Evolutionary conservation across 129 eudicot genomes (phyloP).

Genomic region (Erigeron canadensis): DNA sequence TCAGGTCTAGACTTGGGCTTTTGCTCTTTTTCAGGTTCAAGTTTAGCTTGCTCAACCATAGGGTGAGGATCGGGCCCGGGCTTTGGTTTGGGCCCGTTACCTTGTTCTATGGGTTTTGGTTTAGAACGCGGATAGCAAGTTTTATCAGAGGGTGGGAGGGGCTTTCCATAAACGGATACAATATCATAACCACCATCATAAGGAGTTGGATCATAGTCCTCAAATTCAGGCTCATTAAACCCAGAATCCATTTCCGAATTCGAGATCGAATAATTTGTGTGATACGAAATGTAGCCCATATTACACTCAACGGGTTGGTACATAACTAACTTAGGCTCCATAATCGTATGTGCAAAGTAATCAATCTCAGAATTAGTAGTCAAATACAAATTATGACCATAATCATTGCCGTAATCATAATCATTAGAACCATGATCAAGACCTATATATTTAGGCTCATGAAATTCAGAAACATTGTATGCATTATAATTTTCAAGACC

Average conservation of each 20-base stretch:
- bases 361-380: slow-evolving; percentile 17
- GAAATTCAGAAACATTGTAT: slow-evolving; percentile 21
- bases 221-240: slow-evolving; percentile 49
- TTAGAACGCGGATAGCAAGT: slow-evolving; percentile 66
- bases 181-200: slow-evolving; percentile 81
- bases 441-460: slow-evolving; percentile 20
- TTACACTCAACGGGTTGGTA: slow-evolving; percentile 42
- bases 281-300: slow-evolving; percentile 29
- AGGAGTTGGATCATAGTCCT: slow-evolving; percentile 77
- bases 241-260: slow-evolving; percentile 25
- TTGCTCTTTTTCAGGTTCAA: not conserved
- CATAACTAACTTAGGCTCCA: slow-evolving; percentile 39
- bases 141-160: slow-evolving; percentile 73
- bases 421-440: slow-evolving; percentile 1
- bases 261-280: slow-evolving; percentile 40
- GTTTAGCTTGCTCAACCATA: not conserved
- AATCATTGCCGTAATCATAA: slow-evolving; percentile 14
- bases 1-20: not conserved
- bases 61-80: not conserved
- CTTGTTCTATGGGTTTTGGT: slow-evolving; percentile 8
- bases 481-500: slow-evolving; percentile 24
- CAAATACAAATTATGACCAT: not conserved
- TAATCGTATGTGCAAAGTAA: slow-evolving; percentile 31
- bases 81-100: not conserved
- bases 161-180: slow-evolving; percentile 54